These are phyloP conservation scores for Ceratobasidium sp. DNA, from an alignment of 1,284 basidiomycete genomes.

Conservation along the genomic window DNA sequence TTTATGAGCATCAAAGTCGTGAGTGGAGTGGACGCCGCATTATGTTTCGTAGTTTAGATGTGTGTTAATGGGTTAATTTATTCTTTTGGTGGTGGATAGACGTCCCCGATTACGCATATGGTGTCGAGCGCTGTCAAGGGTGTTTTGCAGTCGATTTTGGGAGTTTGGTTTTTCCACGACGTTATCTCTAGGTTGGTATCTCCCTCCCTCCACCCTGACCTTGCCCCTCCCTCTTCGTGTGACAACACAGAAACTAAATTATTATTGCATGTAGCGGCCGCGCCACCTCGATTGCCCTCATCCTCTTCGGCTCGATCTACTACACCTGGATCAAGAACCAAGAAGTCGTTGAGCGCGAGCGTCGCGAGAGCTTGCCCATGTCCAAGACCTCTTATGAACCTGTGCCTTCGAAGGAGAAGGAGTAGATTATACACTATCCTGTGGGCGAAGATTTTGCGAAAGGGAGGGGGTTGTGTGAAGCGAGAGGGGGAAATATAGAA, in stretches of 20 bases:
- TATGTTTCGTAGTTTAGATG: slow-evolving; percentile 8
- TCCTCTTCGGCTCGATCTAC: slow-evolving; percentile 81
- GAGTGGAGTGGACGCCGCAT: slow-evolving; percentile 26
- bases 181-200: slow-evolving; percentile 71
- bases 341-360: slow-evolving; percentile 55
- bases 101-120: slow-evolving; percentile 94
- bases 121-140: slow-evolving; percentile 85
- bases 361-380: slow-evolving; percentile 35
- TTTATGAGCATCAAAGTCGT: slow-evolving; percentile 84
- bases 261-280: slow-evolving; percentile 66
- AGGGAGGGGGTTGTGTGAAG: too few species aligned
- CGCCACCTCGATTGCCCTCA: slow-evolving; percentile 77
- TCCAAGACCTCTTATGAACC: slow-evolving; percentile 56
- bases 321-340: slow-evolving; percentile 87
- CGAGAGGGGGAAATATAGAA: too few species aligned
- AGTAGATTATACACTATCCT: slow-evolving; percentile 46
- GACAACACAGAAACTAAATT: slow-evolving; percentile 21
- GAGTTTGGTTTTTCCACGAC: slow-evolving; percentile 77
- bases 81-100: slow-evolving; percentile 51
- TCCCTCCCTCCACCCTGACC: too few species aligned
- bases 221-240: slow-evolving; percentile 11
- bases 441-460: too few species aligned
- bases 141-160: slow-evolving; percentile 79
- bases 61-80: slow-evolving; percentile 14
- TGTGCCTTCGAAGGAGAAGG: slow-evolving; percentile 62